phyloP scores from a whole-genome alignment of 805 yeast genomes.

The Ogataea naganishii region DNA sequence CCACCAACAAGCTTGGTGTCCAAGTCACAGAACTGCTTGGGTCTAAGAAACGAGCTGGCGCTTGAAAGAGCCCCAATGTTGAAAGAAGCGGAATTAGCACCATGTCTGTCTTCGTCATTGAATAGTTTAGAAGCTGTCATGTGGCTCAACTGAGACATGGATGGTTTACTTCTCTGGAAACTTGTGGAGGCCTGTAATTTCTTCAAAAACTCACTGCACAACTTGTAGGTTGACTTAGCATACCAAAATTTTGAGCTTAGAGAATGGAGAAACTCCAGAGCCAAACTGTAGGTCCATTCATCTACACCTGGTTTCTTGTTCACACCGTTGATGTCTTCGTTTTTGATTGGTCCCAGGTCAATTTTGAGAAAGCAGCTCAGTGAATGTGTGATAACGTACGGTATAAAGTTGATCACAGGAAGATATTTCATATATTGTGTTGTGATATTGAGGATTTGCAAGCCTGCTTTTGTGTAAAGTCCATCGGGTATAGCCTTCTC shows the following conservation, averaged over 20 bases:
- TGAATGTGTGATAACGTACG: constrained; percentile 11
- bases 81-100: too few relatives aligned
- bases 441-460: constrained; percentile 12
- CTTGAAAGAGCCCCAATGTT: too few relatives aligned
- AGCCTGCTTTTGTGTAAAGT: constrained; percentile 9
- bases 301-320: constrained; percentile 5
- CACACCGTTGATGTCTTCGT: constrained; percentile 9
- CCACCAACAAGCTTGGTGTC: too few relatives aligned
- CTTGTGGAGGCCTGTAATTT: constrained; percentile 3
- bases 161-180: not conserved
- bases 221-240: constrained; percentile 10
- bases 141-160: too few relatives aligned
- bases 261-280: constrained; percentile 5
- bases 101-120: too few relatives aligned
- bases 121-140: too few relatives aligned
- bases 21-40: too few relatives aligned
- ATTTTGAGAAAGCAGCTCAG: constrained; percentile 10
- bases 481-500: constrained; percentile 12
- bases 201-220: constrained; percentile 9
- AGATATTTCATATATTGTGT: constrained; percentile 7
- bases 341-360: constrained; percentile 8
- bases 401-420: constrained; percentile 12
- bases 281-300: constrained; percentile 8
- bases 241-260: constrained; percentile 9
- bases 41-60: too few relatives aligned